Conservation (phyloP, 2,329 filamentous ascomycete genomes). For the Aureobasidium sp. region DNA sequence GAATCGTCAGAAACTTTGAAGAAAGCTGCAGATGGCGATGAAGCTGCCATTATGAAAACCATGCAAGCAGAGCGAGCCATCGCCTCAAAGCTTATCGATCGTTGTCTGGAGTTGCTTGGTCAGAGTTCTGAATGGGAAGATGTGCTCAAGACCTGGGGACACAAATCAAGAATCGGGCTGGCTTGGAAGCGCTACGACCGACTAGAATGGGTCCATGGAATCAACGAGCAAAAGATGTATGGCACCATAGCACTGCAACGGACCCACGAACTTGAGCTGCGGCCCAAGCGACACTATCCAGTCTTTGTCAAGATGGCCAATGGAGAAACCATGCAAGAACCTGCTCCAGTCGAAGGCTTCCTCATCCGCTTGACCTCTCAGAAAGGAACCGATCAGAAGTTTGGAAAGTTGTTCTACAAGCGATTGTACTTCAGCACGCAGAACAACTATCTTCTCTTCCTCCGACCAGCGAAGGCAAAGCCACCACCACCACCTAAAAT, state of each 20-base stretch:
- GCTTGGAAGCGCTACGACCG: slow-evolving; percentile 63
- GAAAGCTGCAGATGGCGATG: slow-evolving; percentile 36
- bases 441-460: slow-evolving; percentile 55
- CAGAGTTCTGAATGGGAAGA: slow-evolving; percentile 50
- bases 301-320: slow-evolving; percentile 37
- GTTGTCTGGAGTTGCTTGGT: slow-evolving; percentile 51
- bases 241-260: slow-evolving; percentile 59
- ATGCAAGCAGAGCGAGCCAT: slow-evolving; percentile 46
- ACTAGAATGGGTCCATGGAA: slow-evolving; percentile 59
- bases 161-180: slow-evolving; percentile 51
- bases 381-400: slow-evolving; percentile 47
- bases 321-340: slow-evolving; percentile 45
- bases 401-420: slow-evolving; percentile 57
- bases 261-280: slow-evolving; percentile 57
- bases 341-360: slow-evolving; percentile 57
- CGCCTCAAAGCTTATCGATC: slow-evolving; percentile 47
- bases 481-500: slow-evolving; percentile 50
- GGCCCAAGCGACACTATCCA: slow-evolving; percentile 57
- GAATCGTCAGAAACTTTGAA: slow-evolving; percentile 36
- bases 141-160: slow-evolving; percentile 51
- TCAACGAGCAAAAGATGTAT: slow-evolving; percentile 60
- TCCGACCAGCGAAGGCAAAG: slow-evolving; percentile 48
- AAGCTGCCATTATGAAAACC: slow-evolving; percentile 36
- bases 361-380: slow-evolving; percentile 57
- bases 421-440: slow-evolving; percentile 57